These are phyloP conservation scores for Pyrenochaeta sp. DNA, from an alignment of 2,329 filamentous ascomycete species.

Conservation along the genomic window DNA sequence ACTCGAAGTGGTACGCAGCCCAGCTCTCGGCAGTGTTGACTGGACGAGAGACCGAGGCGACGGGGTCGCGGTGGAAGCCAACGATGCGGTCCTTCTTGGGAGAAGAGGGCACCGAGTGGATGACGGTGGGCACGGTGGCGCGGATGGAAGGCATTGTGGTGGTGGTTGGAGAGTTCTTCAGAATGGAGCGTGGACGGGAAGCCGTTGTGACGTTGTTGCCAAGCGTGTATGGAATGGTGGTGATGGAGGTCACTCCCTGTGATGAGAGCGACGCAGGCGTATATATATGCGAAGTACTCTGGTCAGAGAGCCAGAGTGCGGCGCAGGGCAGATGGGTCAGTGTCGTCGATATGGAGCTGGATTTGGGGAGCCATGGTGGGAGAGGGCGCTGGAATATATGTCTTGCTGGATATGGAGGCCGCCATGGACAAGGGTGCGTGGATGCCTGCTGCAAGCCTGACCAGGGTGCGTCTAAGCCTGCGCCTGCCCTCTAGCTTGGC, in stretches of 20 bases:
- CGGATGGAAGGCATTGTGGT: conserved; percentile 43
- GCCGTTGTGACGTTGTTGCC: conserved; percentile 40
- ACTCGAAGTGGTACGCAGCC: conserved; percentile 58
- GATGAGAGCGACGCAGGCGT: conserved; percentile 27
- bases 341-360: conserved; percentile 14
- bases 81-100: conserved; percentile 44
- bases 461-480: too few relatives aligned
- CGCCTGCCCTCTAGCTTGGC: too few relatives aligned
- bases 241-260: conserved; percentile 34
- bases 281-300: conserved; percentile 20
- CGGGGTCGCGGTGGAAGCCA: conserved; percentile 47
- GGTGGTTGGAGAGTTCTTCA: conserved; percentile 38
- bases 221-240: conserved; percentile 30
- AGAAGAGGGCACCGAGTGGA: conserved; percentile 35
- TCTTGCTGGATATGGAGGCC: conserved; percentile 34
- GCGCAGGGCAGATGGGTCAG: conserved; percentile 8
- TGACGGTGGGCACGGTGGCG: conserved; percentile 45
- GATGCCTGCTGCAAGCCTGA: conserved; percentile 36
- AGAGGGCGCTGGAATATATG: conserved; percentile 41
- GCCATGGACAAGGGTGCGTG: conserved; percentile 24
- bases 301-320: conserved; percentile 13
- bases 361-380: conserved; percentile 29
- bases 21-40: conserved; percentile 53
- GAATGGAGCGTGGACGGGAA: conserved; percentile 36
- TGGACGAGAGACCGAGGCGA: conserved; percentile 51